Base-by-base conservation (phyloP, 2,329 filamentous ascomycete species). In the Fusarium nygamai region DNA sequence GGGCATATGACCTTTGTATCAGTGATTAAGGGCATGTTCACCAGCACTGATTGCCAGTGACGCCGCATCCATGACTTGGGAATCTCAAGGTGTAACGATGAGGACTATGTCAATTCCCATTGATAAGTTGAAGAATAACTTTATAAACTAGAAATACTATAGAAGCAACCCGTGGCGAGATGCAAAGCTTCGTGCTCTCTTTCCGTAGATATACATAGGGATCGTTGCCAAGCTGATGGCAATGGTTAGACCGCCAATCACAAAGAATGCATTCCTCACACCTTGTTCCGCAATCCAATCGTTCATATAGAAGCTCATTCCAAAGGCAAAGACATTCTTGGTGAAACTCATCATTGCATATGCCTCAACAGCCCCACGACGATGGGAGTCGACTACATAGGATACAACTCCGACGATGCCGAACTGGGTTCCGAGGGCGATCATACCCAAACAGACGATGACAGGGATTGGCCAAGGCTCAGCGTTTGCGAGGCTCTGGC, bases 251-350 rank as follows among this genome's bases (percentile, higher is more conserved):
- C 61, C 56, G 0, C 29, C 61, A 41, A 64, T 41, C 0, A 64
- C 56, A 1, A 64, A 64, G 33, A 64, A 64, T 1, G 38, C 4
- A 7, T 64, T 6, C 11, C 34, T 48, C 2, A 64, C 61, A 10
- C 61, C 61, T 9, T 64, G 61, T 1, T 6, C 3, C 5, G 12
- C 56, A 41, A 64, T 6, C 61, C 61, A 64, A 9, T 64, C 43
- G 4, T 64, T 64, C 22, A 64, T 39, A 2, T 64, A 64, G 8
- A 64, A 64, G 5, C 19, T 64, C 61, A 64, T 29, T 4, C 61
- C 34, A 4, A 64, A 64, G 3, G 54, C 43, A 8, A 64, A 64
- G 16, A 61, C 16, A 14, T 64, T 64, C n/a, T 61, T 64, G 6
- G 43, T 16, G 6, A 64, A 64, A 5, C 61, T 64, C 61, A 64